Percentiles rank a stretch among this genome's conserved stretches.
phyloP scores from a whole-genome alignment of 306 rosid genomes.

The Morella rubra region DNA sequence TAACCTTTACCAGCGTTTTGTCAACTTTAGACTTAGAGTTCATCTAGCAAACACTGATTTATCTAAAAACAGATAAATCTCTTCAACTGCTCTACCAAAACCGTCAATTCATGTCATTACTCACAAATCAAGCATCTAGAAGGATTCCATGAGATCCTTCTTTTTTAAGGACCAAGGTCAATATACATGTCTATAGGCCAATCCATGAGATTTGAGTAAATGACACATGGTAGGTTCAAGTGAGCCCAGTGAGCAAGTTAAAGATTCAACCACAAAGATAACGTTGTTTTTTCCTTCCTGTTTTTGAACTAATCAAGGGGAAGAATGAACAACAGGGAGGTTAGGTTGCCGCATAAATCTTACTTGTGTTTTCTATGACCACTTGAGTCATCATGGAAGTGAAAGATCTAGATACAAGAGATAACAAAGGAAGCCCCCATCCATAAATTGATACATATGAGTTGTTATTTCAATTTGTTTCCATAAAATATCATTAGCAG shows the following conservation, averaged over 20 bases:
- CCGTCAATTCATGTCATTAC: not conserved
- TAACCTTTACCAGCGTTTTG: no score
- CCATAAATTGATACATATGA: not conserved
- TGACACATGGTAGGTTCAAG: not conserved
- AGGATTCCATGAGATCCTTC: not conserved
- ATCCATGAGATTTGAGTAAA: not conserved
- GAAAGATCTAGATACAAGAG: not conserved
- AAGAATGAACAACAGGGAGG: not conserved
- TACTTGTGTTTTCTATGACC: not conserved
- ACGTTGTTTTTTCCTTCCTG: not conserved
- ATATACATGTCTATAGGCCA: not conserved
- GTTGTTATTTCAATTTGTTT: conserved; percentile 1
- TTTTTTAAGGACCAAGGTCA: not conserved
- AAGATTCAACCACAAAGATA: not conserved
- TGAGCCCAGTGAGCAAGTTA: not conserved
- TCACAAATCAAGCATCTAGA: not conserved
- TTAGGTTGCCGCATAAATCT: not conserved
- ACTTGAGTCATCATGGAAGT: not conserved
- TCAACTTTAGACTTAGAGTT: no score
- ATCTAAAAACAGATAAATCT: not conserved
- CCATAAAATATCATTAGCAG: not conserved
- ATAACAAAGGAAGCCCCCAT: not conserved
- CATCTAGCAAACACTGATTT: no score
- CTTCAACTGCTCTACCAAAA: not conserved
- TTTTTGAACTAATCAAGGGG: not conserved